Percentiles rank a stretch among this genome's conserved stretches.
Conservation (phyloP, 208 protist species). For the Herpetomonas samuelpessoai region DNA sequence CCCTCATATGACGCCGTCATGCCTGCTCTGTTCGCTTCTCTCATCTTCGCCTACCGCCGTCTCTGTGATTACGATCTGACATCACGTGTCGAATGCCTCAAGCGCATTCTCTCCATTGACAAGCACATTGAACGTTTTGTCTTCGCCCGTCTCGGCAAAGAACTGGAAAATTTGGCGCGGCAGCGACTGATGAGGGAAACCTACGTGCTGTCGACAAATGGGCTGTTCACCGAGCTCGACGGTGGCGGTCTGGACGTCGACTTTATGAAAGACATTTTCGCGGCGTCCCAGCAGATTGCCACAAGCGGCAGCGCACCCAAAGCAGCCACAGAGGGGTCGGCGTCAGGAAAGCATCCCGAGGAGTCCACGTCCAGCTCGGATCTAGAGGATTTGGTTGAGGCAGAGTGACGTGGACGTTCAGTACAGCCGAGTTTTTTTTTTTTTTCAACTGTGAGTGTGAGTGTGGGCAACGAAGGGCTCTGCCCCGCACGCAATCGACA, state of each 20-base stretch:
- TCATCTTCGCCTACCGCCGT: constrained; percentile 59
- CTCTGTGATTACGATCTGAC: constrained; percentile 68
- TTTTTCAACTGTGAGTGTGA: too few species aligned
- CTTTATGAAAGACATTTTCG: constrained; percentile 11
- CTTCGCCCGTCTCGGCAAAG: constrained; percentile 43
- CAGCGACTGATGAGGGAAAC: constrained; percentile 48
- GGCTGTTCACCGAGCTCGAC: constrained; percentile 40
- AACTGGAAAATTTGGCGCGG: constrained; percentile 45
- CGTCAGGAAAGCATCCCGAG: too few species aligned
- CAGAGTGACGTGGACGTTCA: not conserved
- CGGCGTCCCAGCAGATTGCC: not conserved
- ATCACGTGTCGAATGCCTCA: constrained; percentile 26
- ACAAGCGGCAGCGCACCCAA: too few species aligned
- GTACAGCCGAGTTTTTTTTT: not conserved
- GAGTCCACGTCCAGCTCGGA: not conserved
- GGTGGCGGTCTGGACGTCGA: constrained; percentile 2
- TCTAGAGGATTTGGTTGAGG: not conserved
- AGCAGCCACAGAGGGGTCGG: too few species aligned
- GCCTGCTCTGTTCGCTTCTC: constrained; percentile 43
- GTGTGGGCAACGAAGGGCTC: too few species aligned
- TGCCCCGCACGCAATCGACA: too few species aligned
- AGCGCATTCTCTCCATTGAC: constrained; percentile 69
- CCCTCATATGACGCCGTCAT: constrained; percentile 62
- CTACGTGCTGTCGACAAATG: constrained; percentile 42
- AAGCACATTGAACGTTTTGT: constrained; percentile 47